Evolutionary conservation across 176 grass and related monocot genomes (phyloP), one percentile per base, ranked within the genome.

Genomic region (Triticum dicoccoides): DNA sequence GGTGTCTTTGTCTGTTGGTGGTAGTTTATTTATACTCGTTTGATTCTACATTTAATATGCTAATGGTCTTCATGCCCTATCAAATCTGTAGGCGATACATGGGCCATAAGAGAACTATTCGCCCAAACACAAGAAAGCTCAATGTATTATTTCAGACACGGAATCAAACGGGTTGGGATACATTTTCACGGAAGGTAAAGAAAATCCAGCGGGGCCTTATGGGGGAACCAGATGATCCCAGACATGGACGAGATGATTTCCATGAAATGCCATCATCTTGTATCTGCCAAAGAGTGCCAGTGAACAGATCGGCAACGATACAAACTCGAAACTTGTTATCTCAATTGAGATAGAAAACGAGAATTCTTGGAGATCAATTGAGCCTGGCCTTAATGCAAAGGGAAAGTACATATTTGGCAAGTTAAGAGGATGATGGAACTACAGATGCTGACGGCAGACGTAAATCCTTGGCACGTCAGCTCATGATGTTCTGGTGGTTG

Each of bases 41-140:
- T 82, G 33, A 79, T 71, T 88, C 4, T 58, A 18, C 27, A 35
- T 80, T 11, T 84, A 9, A 21, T 47, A 21, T 79, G 25, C 17
- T 89, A 73, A 66, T 54, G 49, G 34, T 84, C 6, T 74, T 62
- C 10, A 32, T 44, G 5, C 4, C n/a, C 1, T 8, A 15, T 49
- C 44, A 11, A 84, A 82, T 86, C 12, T 95, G 63, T 80, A 98
- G 97, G 92, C 85, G 89, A 80, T 98, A 96, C 65, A 91, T 91
- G 92, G 97, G 90, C 65, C 94, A 98, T 86, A 96, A 94, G 85
- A 96, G 97, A 92, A 98, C 93, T 14, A 98, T 98, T 75, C 88
- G 94, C 10, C 93, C 97, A 56, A 96, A 96, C 72, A 89, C 87
- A 5, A 98, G 88, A 89, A 98, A 92, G 73, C 88, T 98, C 44